Evolutionary conservation across 768 basidiomycete genomes (phyloP).

Genomic region (Tulasnella sp.): DNA sequence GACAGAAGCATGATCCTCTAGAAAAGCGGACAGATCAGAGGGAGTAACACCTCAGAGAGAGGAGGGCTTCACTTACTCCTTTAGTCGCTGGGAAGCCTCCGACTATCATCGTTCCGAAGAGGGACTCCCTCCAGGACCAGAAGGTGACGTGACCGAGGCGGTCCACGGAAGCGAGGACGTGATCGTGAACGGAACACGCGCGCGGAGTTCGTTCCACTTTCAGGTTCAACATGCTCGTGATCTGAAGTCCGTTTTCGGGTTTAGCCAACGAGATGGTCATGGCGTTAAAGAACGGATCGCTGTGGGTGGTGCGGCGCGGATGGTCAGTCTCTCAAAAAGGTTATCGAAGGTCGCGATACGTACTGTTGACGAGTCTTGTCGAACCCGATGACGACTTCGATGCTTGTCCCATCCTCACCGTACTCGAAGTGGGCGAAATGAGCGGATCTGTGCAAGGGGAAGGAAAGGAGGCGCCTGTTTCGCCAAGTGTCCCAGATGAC

Average conservation of each 20-base stretch:
- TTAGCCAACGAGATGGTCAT: not conserved
- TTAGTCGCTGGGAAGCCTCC: conserved; percentile 6
- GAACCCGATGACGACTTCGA: conserved; percentile 3
- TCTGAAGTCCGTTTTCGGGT: not conserved
- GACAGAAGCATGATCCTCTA: conserved; percentile 9
- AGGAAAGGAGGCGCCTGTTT: not conserved
- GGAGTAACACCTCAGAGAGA: not conserved
- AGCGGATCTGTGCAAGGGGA: not conserved
- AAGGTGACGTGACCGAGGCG: conserved; percentile 5
- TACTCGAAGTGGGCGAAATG: conserved; percentile 6
- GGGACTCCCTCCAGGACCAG: conserved; percentile 5
- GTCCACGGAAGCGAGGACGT: conserved; percentile 6
- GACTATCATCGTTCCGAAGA: not conserved
- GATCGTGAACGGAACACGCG: conserved; percentile 7
- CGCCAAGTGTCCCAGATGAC: conserved; percentile 4
- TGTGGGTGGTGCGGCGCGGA: not conserved
- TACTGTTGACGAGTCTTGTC: conserved; percentile 10
- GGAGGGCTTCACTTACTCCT: not conserved
- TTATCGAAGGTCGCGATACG: not conserved
- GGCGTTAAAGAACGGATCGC: conserved; percentile 11
- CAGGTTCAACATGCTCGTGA: not conserved
- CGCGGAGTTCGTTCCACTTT: conserved; percentile 7
- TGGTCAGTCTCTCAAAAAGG: not conserved
- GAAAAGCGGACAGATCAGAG: not conserved
- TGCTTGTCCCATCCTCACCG: not conserved